These are phyloP conservation scores for Diddensiella caesifluorescens DNA, from an alignment of 805 yeast genomes.

Conservation along the genomic window DNA sequence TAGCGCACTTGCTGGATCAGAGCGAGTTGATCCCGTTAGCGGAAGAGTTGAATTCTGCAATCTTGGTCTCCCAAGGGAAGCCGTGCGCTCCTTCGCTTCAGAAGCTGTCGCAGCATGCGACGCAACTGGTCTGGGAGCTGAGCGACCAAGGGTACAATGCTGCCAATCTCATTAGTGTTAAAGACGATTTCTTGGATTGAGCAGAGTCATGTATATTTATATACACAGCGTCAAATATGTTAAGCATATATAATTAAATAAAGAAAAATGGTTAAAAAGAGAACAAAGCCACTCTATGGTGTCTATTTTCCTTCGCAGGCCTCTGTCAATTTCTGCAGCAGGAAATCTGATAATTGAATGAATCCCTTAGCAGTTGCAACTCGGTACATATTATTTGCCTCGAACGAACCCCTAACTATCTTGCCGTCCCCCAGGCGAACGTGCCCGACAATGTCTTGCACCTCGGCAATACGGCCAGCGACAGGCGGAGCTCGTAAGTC, in stretches of 20 bases:
- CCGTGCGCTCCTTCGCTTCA: constrained; percentile 42
- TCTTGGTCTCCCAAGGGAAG: constrained; percentile 41
- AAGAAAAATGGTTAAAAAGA: not conserved
- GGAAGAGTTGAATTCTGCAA: constrained; percentile 41
- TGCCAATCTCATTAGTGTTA: constrained; percentile 39
- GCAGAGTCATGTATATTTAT: constrained; percentile 11
- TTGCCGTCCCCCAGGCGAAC: constrained; percentile 45
- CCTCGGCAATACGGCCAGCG: constrained; percentile 61
- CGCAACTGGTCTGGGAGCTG: constrained; percentile 34
- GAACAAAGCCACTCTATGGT: not conserved
- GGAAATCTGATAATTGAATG: constrained; percentile 46
- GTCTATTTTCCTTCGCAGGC: constrained; percentile 25
- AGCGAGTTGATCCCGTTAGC: constrained; percentile 37
- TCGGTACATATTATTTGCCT: constrained; percentile 56
- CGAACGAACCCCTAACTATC: constrained; percentile 52
- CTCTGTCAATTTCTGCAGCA: constrained; percentile 39
- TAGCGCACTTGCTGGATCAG: constrained; percentile 35
- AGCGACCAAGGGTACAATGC: constrained; percentile 31
- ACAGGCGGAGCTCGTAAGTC: constrained; percentile 63
- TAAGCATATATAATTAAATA: not conserved
- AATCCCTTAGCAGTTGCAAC: constrained; percentile 46
- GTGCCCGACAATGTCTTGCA: constrained; percentile 67
- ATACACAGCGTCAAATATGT: not conserved
- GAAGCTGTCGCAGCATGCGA: constrained; percentile 39
- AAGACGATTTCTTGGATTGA: constrained; percentile 41